phyloP scores from a whole-genome alignment of 225 moss, liverwort and hornwort genomes.

The Takakia lepidozioides region DNA sequence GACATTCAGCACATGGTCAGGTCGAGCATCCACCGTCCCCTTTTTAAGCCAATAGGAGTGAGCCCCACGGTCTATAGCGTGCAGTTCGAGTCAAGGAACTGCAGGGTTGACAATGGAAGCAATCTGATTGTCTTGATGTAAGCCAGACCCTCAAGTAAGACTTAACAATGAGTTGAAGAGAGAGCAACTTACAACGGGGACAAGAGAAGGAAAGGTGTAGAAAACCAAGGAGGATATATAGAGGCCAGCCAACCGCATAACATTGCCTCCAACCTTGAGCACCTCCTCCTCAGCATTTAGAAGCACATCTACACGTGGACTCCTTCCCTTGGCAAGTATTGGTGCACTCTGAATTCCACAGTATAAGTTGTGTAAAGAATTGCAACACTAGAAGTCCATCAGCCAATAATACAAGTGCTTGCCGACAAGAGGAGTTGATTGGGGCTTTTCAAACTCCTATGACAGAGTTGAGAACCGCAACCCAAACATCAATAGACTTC shows the following conservation, averaged over 20 bases:
- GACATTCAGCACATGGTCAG: slow-evolving; percentile 77
- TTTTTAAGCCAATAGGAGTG: slow-evolving; percentile 71
- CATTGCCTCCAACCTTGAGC: slow-evolving; percentile 74
- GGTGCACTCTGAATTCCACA: too few species aligned
- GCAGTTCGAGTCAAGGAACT: slow-evolving; percentile 54
- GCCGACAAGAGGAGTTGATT: too few species aligned
- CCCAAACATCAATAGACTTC: too few species aligned
- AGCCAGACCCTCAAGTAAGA: too few species aligned
- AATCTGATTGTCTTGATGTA: too few species aligned
- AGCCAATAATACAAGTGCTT: too few species aligned
- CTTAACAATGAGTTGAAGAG: neutral
- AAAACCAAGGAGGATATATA: slow-evolving; percentile 77
- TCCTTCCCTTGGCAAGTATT: slow-evolving; percentile 30
- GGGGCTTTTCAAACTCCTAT: too few species aligned
- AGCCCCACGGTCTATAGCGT: slow-evolving; percentile 83
- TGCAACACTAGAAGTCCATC: too few species aligned
- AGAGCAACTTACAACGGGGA: neutral
- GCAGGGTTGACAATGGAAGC: too few species aligned
- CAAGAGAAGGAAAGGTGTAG: neutral
- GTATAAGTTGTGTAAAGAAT: too few species aligned
- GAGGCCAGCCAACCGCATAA: slow-evolving; percentile 79
- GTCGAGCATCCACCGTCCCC: slow-evolving; percentile 69
- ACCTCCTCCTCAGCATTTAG: slow-evolving; percentile 85
- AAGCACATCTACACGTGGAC: slow-evolving; percentile 60
- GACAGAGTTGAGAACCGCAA: too few species aligned